A percentile compares a stretch with the other conserved stretches of the same genome.
Evolutionary conservation across 148 eudicot species (phyloP).

Genomic region (Rhododendron ferrugineum): DNA sequence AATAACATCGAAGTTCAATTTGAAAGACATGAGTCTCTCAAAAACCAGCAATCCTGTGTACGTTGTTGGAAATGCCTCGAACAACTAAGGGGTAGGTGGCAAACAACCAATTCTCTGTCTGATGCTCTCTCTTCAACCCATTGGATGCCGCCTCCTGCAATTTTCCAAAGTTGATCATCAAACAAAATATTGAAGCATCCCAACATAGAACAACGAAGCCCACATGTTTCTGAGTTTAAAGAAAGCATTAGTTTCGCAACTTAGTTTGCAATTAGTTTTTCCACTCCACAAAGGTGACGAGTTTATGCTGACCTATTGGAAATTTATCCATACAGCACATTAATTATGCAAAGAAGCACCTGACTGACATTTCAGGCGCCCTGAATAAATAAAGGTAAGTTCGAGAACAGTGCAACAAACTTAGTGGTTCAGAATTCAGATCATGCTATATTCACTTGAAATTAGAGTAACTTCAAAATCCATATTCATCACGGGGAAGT

Average conservation of each 20-base stretch:
- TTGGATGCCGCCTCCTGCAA: slow-evolving; percentile 83
- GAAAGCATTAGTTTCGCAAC: not conserved
- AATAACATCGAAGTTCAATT: not conserved
- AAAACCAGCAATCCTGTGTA: slow-evolving; percentile 23
- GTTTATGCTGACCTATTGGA: not conserved
- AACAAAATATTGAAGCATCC: not conserved
- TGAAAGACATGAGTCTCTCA: slow-evolving; percentile 15
- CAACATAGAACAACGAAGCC: not conserved
- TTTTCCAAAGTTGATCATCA: not conserved
- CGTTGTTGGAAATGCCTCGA: slow-evolving; percentile 25
- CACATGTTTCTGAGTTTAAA: too few species aligned
- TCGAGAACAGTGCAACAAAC: not conserved
- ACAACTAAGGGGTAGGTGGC: slow-evolving; percentile 27
- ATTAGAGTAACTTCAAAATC: not conserved
- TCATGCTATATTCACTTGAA: not conserved
- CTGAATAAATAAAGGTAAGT: not conserved
- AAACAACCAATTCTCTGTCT: slow-evolving; percentile 17
- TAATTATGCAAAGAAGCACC: not conserved
- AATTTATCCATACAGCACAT: not conserved
- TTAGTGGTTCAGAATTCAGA: not conserved
- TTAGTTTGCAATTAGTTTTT: not conserved
- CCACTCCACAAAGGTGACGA: not conserved
- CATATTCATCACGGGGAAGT: not conserved
- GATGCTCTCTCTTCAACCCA: slow-evolving; percentile 29
- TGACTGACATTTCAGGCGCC: not conserved